These are phyloP conservation scores for Talaromyces albobiverticillius DNA, from an alignment of 2,329 filamentous ascomycete genomes.

Conservation along the genomic window DNA sequence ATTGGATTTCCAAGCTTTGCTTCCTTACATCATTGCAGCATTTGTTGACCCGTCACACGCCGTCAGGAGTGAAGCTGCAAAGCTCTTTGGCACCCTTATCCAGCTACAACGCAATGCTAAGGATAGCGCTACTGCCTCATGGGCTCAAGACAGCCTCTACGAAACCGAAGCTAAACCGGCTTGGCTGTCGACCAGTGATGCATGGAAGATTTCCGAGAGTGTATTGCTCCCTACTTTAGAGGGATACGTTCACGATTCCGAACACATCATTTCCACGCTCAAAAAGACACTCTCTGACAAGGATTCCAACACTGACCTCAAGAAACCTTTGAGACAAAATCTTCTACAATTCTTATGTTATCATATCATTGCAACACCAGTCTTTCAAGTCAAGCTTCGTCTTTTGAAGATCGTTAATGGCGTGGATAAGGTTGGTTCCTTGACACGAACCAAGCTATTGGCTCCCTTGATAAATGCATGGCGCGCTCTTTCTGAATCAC, in stretches of 20 bases:
- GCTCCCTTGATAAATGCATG: constrained; percentile 71
- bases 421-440: constrained; percentile 69
- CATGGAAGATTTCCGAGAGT: constrained; percentile 60
- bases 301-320: constrained; percentile 51
- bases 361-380: constrained; percentile 67
- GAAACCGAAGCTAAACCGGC: constrained; percentile 45
- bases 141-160: constrained; percentile 67
- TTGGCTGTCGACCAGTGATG: constrained; percentile 59
- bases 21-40: constrained; percentile 77
- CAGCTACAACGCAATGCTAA: constrained; percentile 49
- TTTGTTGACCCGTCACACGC: constrained; percentile 72
- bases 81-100: constrained; percentile 60
- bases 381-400: constrained; percentile 65
- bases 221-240: constrained; percentile 74
- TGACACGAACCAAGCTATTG: constrained; percentile 70
- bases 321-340: constrained; percentile 61
- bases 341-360: constrained; percentile 71
- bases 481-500: constrained; percentile 54
- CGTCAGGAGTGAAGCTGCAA: constrained; percentile 72
- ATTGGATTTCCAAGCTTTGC: constrained; percentile 70
- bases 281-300: constrained; percentile 50
- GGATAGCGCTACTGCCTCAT: constrained; percentile 39
- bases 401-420: constrained; percentile 71
- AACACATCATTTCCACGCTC: constrained; percentile 65
- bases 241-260: constrained; percentile 78